Evolutionary conservation across 352 stramenopile genomes (phyloP).

Genomic region (Aphanomyces stellatus): DNA sequence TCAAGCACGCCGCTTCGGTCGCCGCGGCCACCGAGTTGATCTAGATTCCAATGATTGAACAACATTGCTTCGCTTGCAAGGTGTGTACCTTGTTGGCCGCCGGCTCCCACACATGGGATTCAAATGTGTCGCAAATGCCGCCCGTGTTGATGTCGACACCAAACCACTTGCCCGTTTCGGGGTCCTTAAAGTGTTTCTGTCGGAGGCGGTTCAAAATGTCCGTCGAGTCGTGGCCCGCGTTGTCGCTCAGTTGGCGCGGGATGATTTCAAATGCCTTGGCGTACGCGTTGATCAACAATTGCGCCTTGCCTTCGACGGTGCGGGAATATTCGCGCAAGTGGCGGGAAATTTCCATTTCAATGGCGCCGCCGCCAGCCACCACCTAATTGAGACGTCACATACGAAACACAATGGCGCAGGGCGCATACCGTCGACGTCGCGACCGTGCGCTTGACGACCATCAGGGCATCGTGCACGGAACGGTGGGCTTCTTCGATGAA

Average conservation of each 20-base stretch:
- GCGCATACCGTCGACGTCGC: conserved; percentile 69
- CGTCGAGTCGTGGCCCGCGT: conserved; percentile 97
- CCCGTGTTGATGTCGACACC: conserved; percentile 97
- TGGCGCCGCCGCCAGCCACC: conserved; percentile 86
- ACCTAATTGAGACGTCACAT: conserved; percentile 25
- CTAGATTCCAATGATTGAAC: not conserved
- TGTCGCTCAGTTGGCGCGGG: conserved; percentile 95
- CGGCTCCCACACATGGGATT: conserved; percentile 97
- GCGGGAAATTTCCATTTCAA: conserved; percentile 91
- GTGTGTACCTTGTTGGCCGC: conserved; percentile 91
- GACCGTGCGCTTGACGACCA: conserved; percentile 97
- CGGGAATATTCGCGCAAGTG: conserved; percentile 87
- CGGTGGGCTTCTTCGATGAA: conserved; percentile 98
- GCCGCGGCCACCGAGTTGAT: conserved; percentile 95
- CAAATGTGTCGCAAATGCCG: conserved; percentile 97
- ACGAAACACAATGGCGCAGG: conserved; percentile 23
- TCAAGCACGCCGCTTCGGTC: conserved; percentile 96
- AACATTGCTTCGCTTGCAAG: not conserved
- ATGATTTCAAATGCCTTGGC: conserved; percentile 98
- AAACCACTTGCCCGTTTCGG: conserved; percentile 92
- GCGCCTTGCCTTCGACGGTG: conserved; percentile 96
- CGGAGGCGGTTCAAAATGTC: conserved; percentile 97
- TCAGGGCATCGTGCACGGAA: conserved; percentile 97
- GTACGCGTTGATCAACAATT: conserved; percentile 94
- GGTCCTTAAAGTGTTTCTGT: conserved; percentile 93